Conservation (phyloP, 306 rosid genomes). For the Acacia crassicarpa region DNA sequence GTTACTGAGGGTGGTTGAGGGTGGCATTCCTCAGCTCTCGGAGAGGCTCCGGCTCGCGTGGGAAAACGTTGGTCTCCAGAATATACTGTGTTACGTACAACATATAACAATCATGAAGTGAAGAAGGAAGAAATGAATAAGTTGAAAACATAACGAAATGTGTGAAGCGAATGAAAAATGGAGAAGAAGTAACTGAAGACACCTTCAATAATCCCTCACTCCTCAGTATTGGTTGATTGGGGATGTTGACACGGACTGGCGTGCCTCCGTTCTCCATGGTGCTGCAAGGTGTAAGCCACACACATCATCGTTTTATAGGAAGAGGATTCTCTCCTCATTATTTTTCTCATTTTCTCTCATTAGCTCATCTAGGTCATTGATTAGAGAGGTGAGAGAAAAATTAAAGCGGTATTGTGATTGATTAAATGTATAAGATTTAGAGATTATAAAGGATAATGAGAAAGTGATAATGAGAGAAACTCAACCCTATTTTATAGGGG, state of each 20-base stretch:
- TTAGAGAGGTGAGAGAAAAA: too few species aligned
- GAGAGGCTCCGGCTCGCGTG: slow-evolving; percentile 55
- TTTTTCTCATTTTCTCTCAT: too few species aligned
- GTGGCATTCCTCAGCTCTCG: slow-evolving; percentile 53
- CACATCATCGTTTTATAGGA: neutral
- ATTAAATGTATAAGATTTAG: too few species aligned
- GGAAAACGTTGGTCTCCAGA: slow-evolving; percentile 64
- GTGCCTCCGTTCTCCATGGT: slow-evolving; percentile 37
- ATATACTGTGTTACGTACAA: slow-evolving; percentile 48
- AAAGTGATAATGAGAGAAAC: too few species aligned
- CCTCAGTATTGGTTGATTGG: slow-evolving; percentile 36
- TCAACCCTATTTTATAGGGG: too few species aligned
- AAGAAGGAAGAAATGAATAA: neutral
- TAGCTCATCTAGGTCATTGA: too few species aligned
- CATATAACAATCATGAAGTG: neutral
- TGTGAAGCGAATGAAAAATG: neutral
- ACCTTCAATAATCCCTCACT: slow-evolving; percentile 45
- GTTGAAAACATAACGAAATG: neutral
- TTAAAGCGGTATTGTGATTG: too few species aligned
- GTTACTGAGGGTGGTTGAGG: slow-evolving; percentile 45
- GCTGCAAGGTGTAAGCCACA: slow-evolving; percentile 11
- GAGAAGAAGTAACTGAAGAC: neutral
- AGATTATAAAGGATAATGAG: too few species aligned
- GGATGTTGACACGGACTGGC: slow-evolving; percentile 5
- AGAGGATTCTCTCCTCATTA: too few species aligned